These are phyloP conservation scores for Knoxia roxburghii DNA, from an alignment of 257 asterid species.

Conservation along the genomic window DNA sequence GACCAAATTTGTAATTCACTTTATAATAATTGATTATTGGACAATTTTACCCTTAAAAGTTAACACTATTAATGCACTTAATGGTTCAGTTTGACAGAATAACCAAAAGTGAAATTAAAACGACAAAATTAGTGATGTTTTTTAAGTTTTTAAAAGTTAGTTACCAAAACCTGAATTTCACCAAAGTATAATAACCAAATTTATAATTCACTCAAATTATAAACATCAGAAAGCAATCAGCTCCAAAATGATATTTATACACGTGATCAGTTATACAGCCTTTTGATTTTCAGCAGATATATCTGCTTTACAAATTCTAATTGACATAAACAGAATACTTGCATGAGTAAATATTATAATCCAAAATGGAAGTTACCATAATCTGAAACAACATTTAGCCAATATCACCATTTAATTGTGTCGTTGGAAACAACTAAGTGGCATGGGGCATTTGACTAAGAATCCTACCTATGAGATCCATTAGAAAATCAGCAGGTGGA, in stretches of 20 bases:
- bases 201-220: too few species aligned
- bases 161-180: too few species aligned
- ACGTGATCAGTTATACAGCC: neutral
- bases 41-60: too few species aligned
- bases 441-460: neutral
- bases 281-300: slow-evolving; percentile 1
- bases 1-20: too few species aligned
- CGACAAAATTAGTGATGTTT: too few species aligned
- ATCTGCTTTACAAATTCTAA: neutral
- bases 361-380: neutral
- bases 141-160: too few species aligned
- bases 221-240: neutral
- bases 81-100: too few species aligned
- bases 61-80: too few species aligned
- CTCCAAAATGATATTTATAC: neutral
- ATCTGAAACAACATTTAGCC: neutral
- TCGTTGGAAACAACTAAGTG: neutral
- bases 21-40: too few species aligned
- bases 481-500: neutral
- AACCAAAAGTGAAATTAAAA: too few species aligned
- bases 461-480: neutral
- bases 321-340: neutral
- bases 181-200: too few species aligned
- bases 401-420: neutral
- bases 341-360: neutral